Base-by-base conservation (phyloP, 768 basidiomycete genomes). In the Podaxis sp. region DNA sequence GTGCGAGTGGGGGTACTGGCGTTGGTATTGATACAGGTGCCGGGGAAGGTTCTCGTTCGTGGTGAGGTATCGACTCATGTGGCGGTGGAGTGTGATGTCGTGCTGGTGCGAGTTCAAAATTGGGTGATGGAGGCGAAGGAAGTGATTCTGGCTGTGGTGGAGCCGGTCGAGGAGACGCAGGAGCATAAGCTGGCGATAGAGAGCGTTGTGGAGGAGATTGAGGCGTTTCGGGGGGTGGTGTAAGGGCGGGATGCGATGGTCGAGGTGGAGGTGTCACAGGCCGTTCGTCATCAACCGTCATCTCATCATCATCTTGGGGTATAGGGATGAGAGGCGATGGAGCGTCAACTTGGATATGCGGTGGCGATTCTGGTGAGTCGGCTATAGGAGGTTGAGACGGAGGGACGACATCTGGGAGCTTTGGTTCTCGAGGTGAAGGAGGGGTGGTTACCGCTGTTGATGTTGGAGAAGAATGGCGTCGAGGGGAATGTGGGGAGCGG, bases 301-400 rank as follows among this genome's bases (percentile, higher is more conserved):
- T 57, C 2, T 4, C 36, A n/a, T 57, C 55, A 11, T 55, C 54
- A 19, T 11, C 36, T 36, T 55, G n/a, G 47, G 24, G 22, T 22
- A 50, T 27, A 17, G 51, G 15, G 7, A 17, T 33, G 27, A 49
- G 22, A 15, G 64, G 53, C 29, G 52, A 64, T 40, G 56, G 70
- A 56, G 55, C 2, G 24, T 55, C 60, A n/a, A 47, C 24, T 0
- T 15, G 59, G 40, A 12, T 64, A 61, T 13, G 36, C 38, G 19
- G 65, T 49, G 43, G 66, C 41, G 46, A 70, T 63, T 12, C 57
- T 40, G 53, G 57, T 2, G 60, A 65, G 22, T 65, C 65, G 36
- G 58, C 59, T 11, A 67, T 43, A 12, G 56, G 57, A n/a, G 19
- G 8, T 24, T 7, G 38, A 17, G 41, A 15, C 9, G 24, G 7